Evolutionary conservation across 73 alveolate genomes (phyloP).

Genomic region (Uronychia setigera): DNA sequence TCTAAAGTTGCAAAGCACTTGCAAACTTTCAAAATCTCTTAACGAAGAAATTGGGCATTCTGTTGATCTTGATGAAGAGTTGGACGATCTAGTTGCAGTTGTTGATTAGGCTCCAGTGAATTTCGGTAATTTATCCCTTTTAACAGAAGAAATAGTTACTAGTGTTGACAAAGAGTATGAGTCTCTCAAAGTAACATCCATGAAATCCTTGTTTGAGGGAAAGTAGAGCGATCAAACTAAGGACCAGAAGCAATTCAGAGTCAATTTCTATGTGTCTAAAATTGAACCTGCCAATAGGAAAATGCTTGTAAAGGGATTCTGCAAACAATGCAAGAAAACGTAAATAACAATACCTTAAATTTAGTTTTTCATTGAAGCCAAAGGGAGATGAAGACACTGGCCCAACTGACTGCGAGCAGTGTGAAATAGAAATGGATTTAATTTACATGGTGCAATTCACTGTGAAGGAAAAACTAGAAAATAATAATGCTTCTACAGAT

Average conservation of each 20-base stretch:
- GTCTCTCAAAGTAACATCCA: slow-evolving; percentile 27
- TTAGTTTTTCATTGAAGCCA: slow-evolving; percentile 12
- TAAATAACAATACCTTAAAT: too few relatives aligned
- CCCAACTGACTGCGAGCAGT: slow-evolving; percentile 24
- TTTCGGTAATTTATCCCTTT: slow-evolving; percentile 1
- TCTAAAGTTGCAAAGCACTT: slow-evolving; percentile 44
- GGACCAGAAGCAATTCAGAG: slow-evolving; percentile 45
- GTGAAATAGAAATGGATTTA: slow-evolving; percentile 23
- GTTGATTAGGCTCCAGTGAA: slow-evolving; percentile 14
- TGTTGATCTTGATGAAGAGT: slow-evolving; percentile 13
- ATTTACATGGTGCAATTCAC: slow-evolving; percentile 58
- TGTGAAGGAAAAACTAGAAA: slow-evolving; percentile 50
- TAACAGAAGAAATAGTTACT: slow-evolving; percentile 42
- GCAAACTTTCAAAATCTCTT: slow-evolving; percentile 49
- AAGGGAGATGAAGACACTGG: background rate
- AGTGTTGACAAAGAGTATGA: slow-evolving; percentile 40
- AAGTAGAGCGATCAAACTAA: slow-evolving; percentile 4
- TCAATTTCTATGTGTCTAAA: slow-evolving; percentile 54
- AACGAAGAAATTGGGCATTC: slow-evolving; percentile 10
- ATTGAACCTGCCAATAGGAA: slow-evolving; percentile 51
- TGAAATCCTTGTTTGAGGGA: slow-evolving; percentile 41
- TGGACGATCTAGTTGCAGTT: slow-evolving; percentile 19
- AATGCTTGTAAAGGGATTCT: slow-evolving; percentile 42
- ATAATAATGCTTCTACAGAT: slow-evolving; percentile 19
- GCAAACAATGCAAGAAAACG: slow-evolving; percentile 39